Conservation (phyloP, 176 grass and related monocot genomes). For the Eleusine coracana region DNA sequence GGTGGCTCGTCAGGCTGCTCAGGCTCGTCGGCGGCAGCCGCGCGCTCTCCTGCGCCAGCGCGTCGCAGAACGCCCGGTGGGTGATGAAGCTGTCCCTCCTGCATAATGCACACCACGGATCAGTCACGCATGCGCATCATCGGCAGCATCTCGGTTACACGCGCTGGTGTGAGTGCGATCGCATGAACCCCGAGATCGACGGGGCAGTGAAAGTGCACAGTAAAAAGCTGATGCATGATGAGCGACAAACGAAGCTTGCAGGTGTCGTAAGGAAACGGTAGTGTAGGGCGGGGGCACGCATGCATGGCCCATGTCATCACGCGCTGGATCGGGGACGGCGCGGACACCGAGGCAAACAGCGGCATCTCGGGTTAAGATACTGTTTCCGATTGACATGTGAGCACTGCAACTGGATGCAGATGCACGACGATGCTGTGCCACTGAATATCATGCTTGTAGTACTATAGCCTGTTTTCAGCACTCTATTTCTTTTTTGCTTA, state of each 20-base stretch:
- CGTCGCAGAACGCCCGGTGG: slow-evolving; percentile 94
- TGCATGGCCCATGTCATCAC: slow-evolving; percentile 36
- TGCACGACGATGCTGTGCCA: slow-evolving; percentile 26
- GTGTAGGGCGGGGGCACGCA: slow-evolving; percentile 13
- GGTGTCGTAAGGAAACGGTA: slow-evolving; percentile 31
- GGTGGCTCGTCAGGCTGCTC: slow-evolving; percentile 59
- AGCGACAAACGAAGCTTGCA: slow-evolving; percentile 32
- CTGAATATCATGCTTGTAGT: slow-evolving; percentile 35
- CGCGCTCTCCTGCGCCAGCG: slow-evolving; percentile 82
- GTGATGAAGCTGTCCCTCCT: slow-evolving; percentile 99
- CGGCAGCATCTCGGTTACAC: background rate
- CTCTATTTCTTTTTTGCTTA: background rate
- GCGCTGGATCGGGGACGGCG: slow-evolving; percentile 24
- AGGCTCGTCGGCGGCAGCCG: slow-evolving; percentile 74
- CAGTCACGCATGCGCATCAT: slow-evolving; percentile 5
- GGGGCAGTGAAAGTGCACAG: slow-evolving; percentile 41
- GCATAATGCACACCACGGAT: background rate
- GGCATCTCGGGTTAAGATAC: slow-evolving; percentile 53
- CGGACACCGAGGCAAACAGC: slow-evolving; percentile 37
- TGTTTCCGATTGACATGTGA: slow-evolving; percentile 57
- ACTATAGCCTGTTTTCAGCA: slow-evolving; percentile 40
- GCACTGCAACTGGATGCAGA: slow-evolving; percentile 33
- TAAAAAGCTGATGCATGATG: slow-evolving; percentile 35
- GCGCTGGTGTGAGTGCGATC: no score
- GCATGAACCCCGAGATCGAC: no score